phyloP scores from a whole-genome alignment of 805 yeast genomes.

The Candida patagonica region DNA sequence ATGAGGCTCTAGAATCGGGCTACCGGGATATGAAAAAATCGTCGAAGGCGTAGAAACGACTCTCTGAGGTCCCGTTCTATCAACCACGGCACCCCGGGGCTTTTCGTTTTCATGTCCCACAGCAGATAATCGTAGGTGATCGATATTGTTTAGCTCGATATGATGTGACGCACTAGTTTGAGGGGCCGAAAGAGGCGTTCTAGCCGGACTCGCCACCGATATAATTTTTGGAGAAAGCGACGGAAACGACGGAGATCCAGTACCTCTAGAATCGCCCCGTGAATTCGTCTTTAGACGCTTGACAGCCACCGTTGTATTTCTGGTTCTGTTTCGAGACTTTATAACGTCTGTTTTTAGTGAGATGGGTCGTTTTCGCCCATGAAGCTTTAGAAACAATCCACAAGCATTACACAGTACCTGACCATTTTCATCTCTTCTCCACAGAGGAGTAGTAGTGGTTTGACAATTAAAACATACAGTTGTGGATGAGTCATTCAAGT shows the following conservation, averaged over 20 bases:
- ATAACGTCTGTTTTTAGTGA: conserved; percentile 87
- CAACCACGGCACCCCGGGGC: neutral
- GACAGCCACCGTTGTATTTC: conserved; percentile 12
- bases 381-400: conserved; percentile 79
- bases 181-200: conserved; percentile 7
- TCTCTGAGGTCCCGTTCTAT: neutral
- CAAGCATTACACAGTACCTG: conserved; percentile 91
- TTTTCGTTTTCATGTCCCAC: conserved; percentile 1
- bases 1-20: conserved; percentile 8
- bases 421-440: conserved; percentile 92
- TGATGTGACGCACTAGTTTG: conserved; percentile 3
- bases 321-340: conserved; percentile 59
- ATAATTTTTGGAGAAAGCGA: conserved; percentile 12
- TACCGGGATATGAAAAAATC: conserved; percentile 12
- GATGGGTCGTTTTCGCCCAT: conserved; percentile 89
- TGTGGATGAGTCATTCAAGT: neutral
- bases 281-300: conserved; percentile 9
- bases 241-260: conserved; percentile 12
- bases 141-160: conserved; percentile 11
- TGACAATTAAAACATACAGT: conserved; percentile 70
- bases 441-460: conserved; percentile 87
- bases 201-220: conserved; percentile 10
- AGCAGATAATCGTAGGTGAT: conserved; percentile 11
- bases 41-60: conserved; percentile 16
- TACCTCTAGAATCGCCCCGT: conserved; percentile 1